Evolutionary conservation across 139 green algal genomes (phyloP).

Genomic region (Deuterostichococcus epilithicus): DNA sequence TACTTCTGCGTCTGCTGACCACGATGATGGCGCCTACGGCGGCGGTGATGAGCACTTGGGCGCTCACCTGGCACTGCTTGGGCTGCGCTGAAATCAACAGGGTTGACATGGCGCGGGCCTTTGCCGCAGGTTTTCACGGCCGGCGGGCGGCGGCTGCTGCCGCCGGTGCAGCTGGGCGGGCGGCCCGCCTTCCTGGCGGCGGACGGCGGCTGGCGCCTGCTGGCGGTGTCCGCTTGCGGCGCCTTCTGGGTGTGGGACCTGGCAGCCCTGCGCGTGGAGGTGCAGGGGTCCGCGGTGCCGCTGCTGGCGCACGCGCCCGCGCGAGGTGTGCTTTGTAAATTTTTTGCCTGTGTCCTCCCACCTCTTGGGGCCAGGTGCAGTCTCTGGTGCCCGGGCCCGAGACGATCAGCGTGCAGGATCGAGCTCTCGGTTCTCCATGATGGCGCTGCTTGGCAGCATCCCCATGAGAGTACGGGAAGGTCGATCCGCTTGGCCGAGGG

Average conservation of each 20-base stretch:
- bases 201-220: slow-evolving; percentile 25
- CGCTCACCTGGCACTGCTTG: too few relatives aligned
- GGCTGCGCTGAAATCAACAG: too few relatives aligned
- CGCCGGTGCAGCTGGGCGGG: slow-evolving; percentile 47
- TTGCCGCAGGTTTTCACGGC: slow-evolving; percentile 48
- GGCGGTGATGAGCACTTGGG: too few relatives aligned
- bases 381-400: not conserved
- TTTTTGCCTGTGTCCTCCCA: not conserved
- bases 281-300: slow-evolving; percentile 25
- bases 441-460: too few relatives aligned
- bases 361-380: not conserved
- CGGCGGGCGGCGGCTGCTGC: slow-evolving; percentile 47
- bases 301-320: slow-evolving; percentile 28
- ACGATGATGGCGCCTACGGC: too few relatives aligned
- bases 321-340: not conserved
- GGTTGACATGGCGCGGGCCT: too few relatives aligned
- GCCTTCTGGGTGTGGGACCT: slow-evolving; percentile 35
- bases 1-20: too few relatives aligned
- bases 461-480: too few relatives aligned
- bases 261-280: slow-evolving; percentile 1
- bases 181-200: slow-evolving; percentile 31
- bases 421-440: too few relatives aligned
- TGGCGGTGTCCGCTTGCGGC: slow-evolving; percentile 35
- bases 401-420: not conserved
- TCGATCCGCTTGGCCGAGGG: too few relatives aligned